phyloP scores from a whole-genome alignment of 805 yeast species.

The Candida coquimbonensis region DNA sequence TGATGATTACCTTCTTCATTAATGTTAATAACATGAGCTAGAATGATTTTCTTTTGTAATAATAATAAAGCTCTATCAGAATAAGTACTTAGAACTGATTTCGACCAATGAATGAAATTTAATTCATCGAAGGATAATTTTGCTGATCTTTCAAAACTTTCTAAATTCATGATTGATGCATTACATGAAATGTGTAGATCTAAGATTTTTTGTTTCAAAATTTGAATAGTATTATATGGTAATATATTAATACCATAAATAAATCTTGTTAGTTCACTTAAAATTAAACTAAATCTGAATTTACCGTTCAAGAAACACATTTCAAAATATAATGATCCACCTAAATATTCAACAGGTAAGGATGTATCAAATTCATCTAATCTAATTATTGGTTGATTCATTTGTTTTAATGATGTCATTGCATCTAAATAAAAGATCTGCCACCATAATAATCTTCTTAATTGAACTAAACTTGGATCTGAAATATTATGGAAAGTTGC shows the following conservation, averaged over 20 bases:
- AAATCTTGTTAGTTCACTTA: conserved; percentile 46
- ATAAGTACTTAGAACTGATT: conserved; percentile 41
- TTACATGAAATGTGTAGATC: conserved; percentile 45
- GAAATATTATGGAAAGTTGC: conserved; percentile 42
- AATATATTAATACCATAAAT: conserved; percentile 43
- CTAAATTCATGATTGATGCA: conserved; percentile 38
- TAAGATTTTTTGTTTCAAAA: conserved; percentile 40
- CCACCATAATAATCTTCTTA: conserved; percentile 61
- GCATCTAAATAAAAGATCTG: conserved; percentile 54
- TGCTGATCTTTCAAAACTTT: conserved; percentile 27
- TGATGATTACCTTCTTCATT: conserved; percentile 21
- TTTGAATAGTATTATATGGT: conserved; percentile 33
- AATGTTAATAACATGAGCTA: conserved; percentile 22
- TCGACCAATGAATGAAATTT: conserved; percentile 41
- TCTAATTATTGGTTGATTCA: conserved; percentile 47
- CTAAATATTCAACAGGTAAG: conserved; percentile 42
- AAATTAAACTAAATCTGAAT: conserved; percentile 42
- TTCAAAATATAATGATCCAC: conserved; percentile 34
- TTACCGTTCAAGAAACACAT: conserved; percentile 46
- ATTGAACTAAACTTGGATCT: conserved; percentile 41
- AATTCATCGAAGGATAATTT: conserved; percentile 30
- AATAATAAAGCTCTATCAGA: conserved; percentile 47
- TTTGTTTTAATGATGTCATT: conserved; percentile 47
- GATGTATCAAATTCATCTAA: conserved; percentile 49
- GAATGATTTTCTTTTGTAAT: conserved; percentile 32